A percentile compares a stretch with the other conserved stretches of the same genome.
These are phyloP conservation scores for Henckelia pumila DNA, from an alignment of 257 asterid species.

Conservation along the genomic window DNA sequence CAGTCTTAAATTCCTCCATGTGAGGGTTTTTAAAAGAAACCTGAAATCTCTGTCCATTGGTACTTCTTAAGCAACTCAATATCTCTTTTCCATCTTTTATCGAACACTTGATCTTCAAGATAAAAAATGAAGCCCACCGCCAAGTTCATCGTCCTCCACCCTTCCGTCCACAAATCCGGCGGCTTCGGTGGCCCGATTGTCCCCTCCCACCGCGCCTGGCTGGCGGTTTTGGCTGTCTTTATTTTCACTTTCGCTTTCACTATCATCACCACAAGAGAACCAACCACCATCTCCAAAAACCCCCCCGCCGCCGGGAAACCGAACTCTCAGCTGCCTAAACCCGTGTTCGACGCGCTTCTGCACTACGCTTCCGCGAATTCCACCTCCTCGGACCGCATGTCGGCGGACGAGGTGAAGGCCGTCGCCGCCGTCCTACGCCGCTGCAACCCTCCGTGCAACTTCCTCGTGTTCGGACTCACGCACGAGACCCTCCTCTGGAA, in stretches of 20 bases:
- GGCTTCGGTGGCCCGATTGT: slow-evolving; percentile 22
- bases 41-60: slow-evolving; percentile 4
- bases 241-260: slow-evolving; percentile 57
- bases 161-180: slow-evolving; percentile 52
- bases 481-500: slow-evolving; percentile 83
- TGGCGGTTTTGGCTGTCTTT: slow-evolving; percentile 45
- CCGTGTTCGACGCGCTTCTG: slow-evolving; percentile 59
- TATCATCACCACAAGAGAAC: slow-evolving; percentile 48
- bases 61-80: neutral
- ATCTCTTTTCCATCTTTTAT: neutral
- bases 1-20: slow-evolving; percentile 27
- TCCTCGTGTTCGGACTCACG: slow-evolving; percentile 75
- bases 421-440: slow-evolving; percentile 58
- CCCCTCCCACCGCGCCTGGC: slow-evolving; percentile 53
- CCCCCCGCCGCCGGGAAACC: slow-evolving; percentile 15
- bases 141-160: slow-evolving; percentile 67
- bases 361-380: slow-evolving; percentile 63
- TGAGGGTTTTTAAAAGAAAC: slow-evolving; percentile 15
- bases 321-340: slow-evolving; percentile 35
- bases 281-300: slow-evolving; percentile 22
- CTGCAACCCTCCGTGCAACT: slow-evolving; percentile 61
- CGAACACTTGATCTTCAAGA: slow-evolving; percentile 22
- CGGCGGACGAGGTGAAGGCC: slow-evolving; percentile 45
- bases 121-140: slow-evolving; percentile 67
- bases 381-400: slow-evolving; percentile 41